phyloP scores from a whole-genome alignment of 148 eudicot species.

The Rhododendron griersonianum region DNA sequence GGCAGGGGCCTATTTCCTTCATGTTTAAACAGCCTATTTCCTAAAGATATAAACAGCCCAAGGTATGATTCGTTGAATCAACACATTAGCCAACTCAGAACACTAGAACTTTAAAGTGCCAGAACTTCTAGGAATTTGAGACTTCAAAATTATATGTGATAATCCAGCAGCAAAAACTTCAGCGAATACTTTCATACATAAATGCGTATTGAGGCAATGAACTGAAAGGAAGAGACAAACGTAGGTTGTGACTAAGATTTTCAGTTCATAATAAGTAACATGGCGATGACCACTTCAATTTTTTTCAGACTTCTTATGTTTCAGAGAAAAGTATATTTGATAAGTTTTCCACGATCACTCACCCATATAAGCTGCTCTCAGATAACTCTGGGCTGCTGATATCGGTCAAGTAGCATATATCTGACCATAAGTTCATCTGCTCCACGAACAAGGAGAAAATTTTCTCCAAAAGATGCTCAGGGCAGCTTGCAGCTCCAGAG shows the following conservation, averaged over 20 bases:
- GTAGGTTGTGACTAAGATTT: not conserved
- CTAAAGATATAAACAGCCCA: not conserved
- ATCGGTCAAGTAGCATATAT: constrained; percentile 77
- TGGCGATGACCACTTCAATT: not conserved
- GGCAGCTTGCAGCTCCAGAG: constrained; percentile 30
- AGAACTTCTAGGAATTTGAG: not conserved
- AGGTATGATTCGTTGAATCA: not conserved
- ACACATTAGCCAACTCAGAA: not conserved
- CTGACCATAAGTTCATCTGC: constrained; percentile 88
- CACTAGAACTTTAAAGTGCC: not conserved
- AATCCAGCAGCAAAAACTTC: not conserved
- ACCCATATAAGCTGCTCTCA: constrained; percentile 80
- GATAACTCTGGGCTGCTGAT: constrained; percentile 66
- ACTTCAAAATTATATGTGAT: not conserved
- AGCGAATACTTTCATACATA: not conserved
- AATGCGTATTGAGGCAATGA: not conserved
- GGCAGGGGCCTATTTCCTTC: constrained; percentile 7
- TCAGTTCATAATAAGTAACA: not conserved
- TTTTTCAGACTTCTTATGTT: not conserved
- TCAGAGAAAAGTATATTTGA: not conserved
- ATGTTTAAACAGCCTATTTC: not conserved
- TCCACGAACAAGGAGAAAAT: constrained; percentile 86
- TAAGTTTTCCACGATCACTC: constrained; percentile 19
- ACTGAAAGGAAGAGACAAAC: not conserved
- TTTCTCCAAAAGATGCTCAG: constrained; percentile 76